These are phyloP conservation scores for Vicia villosa DNA, from an alignment of 306 rosid genomes.

Conservation along the genomic window DNA sequence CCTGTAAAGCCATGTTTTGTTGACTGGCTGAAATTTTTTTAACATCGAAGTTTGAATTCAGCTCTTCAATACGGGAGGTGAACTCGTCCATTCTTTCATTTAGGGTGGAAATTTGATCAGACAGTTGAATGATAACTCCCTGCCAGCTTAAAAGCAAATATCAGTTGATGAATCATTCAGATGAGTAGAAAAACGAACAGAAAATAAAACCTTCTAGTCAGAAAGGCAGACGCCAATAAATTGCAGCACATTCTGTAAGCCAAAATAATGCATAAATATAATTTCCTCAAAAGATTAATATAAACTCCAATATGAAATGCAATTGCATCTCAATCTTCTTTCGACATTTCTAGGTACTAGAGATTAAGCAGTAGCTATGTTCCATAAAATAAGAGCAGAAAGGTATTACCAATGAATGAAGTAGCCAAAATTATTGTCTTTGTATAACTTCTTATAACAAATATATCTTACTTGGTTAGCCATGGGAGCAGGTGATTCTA, in stretches of 20 bases:
- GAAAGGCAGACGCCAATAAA: conserved; percentile 6
- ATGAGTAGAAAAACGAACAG: conserved; percentile 10
- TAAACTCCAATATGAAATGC: conserved; percentile 18
- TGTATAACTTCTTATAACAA: conserved; percentile 12
- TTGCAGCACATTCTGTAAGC: conserved; percentile 27
- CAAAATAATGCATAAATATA: conserved; percentile 12
- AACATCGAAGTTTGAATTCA: conserved; percentile 65
- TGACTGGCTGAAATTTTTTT: conserved; percentile 72
- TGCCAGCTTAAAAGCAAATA: conserved; percentile 47
- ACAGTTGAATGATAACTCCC: conserved; percentile 92
- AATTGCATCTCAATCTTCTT: conserved; percentile 29
- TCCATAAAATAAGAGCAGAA: conserved; percentile 16
- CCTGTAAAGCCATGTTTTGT: conserved; percentile 78
- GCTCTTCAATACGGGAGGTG: conserved; percentile 88
- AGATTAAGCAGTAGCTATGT: conserved; percentile 25
- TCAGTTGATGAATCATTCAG: conserved; percentile 20
- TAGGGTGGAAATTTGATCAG: conserved; percentile 94
- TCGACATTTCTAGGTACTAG: conserved; percentile 11
- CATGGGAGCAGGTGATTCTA: conserved; percentile 73
- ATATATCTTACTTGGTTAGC: conserved; percentile 69
- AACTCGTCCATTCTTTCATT: conserved; percentile 97
- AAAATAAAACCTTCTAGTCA: conserved; percentile 22
- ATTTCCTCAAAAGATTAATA: conserved; percentile 5
- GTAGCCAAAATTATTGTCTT: conserved; percentile 31
- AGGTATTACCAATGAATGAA: conserved; percentile 26